Evolutionary conservation across 257 asterid species (phyloP).

Genomic region (Primulina eburnea): DNA sequence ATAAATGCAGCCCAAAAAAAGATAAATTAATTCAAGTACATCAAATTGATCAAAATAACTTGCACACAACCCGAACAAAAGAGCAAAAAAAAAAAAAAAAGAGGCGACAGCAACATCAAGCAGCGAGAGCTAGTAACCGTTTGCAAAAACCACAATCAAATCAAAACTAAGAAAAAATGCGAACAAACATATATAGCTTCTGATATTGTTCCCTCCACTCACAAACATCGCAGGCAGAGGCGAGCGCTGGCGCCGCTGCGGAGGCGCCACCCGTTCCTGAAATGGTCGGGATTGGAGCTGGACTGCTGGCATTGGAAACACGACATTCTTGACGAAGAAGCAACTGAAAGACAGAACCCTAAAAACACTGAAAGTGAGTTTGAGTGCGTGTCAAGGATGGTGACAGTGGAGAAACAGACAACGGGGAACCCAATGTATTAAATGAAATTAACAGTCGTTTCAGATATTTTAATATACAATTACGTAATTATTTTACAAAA

Average conservation of each 20-base stretch:
- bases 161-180: not conserved
- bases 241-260: slow-evolving; percentile 45
- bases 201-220: slow-evolving; percentile 15
- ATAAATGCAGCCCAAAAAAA: slow-evolving; percentile 13
- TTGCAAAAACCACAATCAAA: slow-evolving; percentile 1
- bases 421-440: no score
- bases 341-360: slow-evolving; percentile 33
- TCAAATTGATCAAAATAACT: not conserved
- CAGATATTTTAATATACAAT: no score
- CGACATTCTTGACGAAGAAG: slow-evolving; percentile 30
- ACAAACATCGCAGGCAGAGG: slow-evolving; percentile 52
- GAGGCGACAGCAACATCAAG: slow-evolving; percentile 16
- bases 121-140: slow-evolving; percentile 3
- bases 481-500: no score
- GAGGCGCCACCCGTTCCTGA: slow-evolving; percentile 50
- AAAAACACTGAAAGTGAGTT: slow-evolving; percentile 21
- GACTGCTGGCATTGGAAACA: slow-evolving; percentile 41
- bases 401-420: not conserved
- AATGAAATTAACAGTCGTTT: no score
- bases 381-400: not conserved
- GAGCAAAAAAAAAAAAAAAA: not conserved
- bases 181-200: not conserved
- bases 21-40: not conserved
- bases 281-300: slow-evolving; percentile 28
- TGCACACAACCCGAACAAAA: not conserved